These are phyloP conservation scores for Fusarium sp. DNA, from an alignment of 2,329 filamentous ascomycete genomes.

Conservation along the genomic window DNA sequence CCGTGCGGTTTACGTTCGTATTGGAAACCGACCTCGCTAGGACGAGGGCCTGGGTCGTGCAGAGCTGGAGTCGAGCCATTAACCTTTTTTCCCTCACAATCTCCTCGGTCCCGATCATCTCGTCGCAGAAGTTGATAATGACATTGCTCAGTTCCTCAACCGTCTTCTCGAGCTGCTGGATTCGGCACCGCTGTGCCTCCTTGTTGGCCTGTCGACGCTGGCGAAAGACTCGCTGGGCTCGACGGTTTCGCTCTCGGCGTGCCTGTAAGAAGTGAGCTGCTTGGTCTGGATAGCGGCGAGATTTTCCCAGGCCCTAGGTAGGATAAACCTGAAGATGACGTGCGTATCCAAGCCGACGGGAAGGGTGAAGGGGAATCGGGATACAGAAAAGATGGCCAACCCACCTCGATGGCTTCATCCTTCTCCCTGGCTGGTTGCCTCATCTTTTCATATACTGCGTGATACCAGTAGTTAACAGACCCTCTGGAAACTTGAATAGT, in stretches of 20 bases:
- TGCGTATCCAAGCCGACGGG: not conserved
- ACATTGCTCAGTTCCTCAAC: not conserved
- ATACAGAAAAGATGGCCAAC: not conserved
- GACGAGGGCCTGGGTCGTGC: not conserved
- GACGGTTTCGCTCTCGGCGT: not conserved
- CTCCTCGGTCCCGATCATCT: not conserved
- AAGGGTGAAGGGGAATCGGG: not conserved
- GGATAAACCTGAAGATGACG: not conserved
- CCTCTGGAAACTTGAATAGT: not conserved
- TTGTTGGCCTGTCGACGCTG: not conserved
- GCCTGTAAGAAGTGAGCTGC: not conserved
- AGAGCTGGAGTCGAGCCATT: not conserved
- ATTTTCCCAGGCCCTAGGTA: not conserved
- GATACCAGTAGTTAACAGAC: not conserved
- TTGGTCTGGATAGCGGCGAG: too few relatives aligned
- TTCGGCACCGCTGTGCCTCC: not conserved
- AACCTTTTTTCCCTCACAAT: not conserved
- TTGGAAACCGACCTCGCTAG: not conserved
- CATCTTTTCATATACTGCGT: not conserved
- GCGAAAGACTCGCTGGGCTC: not conserved
- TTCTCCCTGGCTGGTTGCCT: not conserved
- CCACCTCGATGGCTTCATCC: not conserved
- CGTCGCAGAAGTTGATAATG: not conserved
- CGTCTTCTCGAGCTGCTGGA: not conserved
- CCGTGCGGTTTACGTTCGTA: not conserved